Percentiles rank a stretch among this genome's conserved stretches.
phyloP scores from a whole-genome alignment of 1,284 basidiomycete genomes.

The Tremellales sp. region DNA sequence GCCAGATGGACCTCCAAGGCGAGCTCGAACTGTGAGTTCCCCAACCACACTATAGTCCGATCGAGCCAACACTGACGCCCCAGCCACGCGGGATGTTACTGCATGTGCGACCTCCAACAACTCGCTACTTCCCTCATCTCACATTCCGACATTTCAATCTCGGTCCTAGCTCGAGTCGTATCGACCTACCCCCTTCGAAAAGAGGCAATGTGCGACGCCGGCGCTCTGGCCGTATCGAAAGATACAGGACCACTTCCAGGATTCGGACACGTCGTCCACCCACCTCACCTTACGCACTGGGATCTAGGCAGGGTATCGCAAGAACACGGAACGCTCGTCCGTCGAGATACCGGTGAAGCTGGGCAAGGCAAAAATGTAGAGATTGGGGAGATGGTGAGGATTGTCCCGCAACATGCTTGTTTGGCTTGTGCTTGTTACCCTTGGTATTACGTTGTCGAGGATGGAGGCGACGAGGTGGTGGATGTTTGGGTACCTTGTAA shows the following conservation, averaged over 20 bases:
- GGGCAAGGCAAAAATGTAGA: constrained; percentile 47
- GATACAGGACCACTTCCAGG: constrained; percentile 69
- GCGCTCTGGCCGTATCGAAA: constrained; percentile 78
- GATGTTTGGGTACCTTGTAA: constrained; percentile 90
- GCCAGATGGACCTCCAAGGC: constrained; percentile 24
- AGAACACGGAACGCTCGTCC: constrained; percentile 70
- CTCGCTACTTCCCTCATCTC: constrained; percentile 65
- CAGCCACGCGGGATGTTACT: constrained; percentile 69
- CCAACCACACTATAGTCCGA: not conserved
- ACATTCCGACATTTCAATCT: constrained; percentile 59
- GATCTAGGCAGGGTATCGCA: constrained; percentile 65
- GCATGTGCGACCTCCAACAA: constrained; percentile 79
- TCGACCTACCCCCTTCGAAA: constrained; percentile 70
- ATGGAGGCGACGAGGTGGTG: constrained; percentile 57
- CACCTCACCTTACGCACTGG: constrained; percentile 60
- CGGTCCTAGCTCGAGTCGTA: constrained; percentile 67
- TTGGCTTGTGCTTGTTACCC: constrained; percentile 69
- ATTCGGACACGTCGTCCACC: constrained; percentile 62
- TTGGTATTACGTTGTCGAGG: constrained; percentile 78
- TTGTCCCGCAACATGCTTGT: constrained; percentile 56
- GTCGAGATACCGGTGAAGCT: constrained; percentile 13
- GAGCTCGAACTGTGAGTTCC: constrained; percentile 36
- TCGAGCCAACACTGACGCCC: not conserved
- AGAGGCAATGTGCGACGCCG: constrained; percentile 65
- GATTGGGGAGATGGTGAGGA: constrained; percentile 55